phyloP scores from a whole-genome alignment of 2,329 filamentous ascomycete species.

The Exophiala sp. region DNA sequence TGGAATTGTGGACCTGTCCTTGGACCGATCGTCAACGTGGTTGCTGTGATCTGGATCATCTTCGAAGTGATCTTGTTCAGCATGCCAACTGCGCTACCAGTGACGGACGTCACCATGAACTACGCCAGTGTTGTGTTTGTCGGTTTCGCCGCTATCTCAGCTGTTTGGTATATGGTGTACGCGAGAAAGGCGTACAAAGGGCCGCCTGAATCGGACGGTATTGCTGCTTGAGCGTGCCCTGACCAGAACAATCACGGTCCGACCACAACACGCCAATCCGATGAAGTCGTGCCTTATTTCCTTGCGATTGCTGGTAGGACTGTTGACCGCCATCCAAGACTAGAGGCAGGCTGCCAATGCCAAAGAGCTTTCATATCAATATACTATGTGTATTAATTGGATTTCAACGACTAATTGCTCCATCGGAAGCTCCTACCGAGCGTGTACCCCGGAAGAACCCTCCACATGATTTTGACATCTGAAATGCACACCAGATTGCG shows the following conservation, averaged over 20 bases:
- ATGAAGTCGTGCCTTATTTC: background rate
- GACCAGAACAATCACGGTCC: background rate
- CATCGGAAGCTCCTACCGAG: too few species aligned
- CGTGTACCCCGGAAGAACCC: too few species aligned
- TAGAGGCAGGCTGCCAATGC: too few species aligned
- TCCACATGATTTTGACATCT: too few species aligned
- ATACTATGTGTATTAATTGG: too few species aligned
- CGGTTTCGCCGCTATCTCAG: constrained; percentile 51
- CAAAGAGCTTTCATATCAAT: too few species aligned
- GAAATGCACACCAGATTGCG: too few species aligned
- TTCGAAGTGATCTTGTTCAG: constrained; percentile 55
- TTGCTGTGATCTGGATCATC: constrained; percentile 50
- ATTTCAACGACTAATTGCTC: too few species aligned
- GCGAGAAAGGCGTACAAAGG: constrained; percentile 46
- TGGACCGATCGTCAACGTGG: constrained; percentile 44
- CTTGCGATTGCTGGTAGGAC: too few species aligned
- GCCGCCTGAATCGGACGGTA: constrained; percentile 35
- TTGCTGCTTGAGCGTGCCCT: constrained; percentile 9
- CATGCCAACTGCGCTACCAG: constrained; percentile 52
- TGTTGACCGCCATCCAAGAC: too few species aligned
- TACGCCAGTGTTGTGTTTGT: constrained; percentile 59
- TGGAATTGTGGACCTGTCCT: constrained; percentile 48
- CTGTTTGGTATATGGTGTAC: constrained; percentile 50
- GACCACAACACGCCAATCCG: too few species aligned
- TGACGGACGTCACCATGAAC: constrained; percentile 53